Base-by-base conservation (phyloP, 2,329 filamentous ascomycete species). In the Fusarium graminum region DNA sequence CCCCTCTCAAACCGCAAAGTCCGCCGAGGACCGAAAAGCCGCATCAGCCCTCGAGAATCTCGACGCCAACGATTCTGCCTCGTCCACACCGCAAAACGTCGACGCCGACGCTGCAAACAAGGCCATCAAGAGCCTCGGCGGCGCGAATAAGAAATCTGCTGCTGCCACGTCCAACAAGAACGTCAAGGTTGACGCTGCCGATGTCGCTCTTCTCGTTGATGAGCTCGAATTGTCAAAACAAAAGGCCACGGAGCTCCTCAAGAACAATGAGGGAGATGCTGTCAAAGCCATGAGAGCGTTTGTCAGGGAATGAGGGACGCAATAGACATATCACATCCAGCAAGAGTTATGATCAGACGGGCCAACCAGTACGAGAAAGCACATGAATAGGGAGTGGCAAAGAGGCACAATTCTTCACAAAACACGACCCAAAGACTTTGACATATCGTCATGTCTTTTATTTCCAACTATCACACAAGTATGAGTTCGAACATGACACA, bases 21-120 rank as follows among this genome's bases (percentile, higher is more conserved):
- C 86, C 40, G 90, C 90, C 74, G 90, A 93, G 78, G 90, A 92
- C 80, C 88, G 90, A 78, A 92, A 92, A 78, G 90, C 90, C 43
- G 90, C 90, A 39, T 89, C 88, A 8, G 91, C 91, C 29, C 86
- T 93, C 60, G 90, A 89, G 45, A 86, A 85, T 63, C 88, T 94
- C 68, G 90, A 92, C 74, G 76, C 80, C 38, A 76, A 80, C 41
- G 76, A 78, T 36, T 81, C 80, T 58, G 80, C 75, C 32, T 74
- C 77, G 17, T 36, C 34, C 16, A 74, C 78, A 4, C 78, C 80
- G 44, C 84, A 86, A 64, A 82, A 88, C 64, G 86, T 91, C 69
- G 90, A 93, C 75, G 81, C 86, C 51, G 90, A 90, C 61, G 91
- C 91, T 66, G 84, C 91, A 50, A 87, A 82, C 72, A 88, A 91